Conservation (phyloP, 75 land plant species). For the Gnetum montanum region DNA sequence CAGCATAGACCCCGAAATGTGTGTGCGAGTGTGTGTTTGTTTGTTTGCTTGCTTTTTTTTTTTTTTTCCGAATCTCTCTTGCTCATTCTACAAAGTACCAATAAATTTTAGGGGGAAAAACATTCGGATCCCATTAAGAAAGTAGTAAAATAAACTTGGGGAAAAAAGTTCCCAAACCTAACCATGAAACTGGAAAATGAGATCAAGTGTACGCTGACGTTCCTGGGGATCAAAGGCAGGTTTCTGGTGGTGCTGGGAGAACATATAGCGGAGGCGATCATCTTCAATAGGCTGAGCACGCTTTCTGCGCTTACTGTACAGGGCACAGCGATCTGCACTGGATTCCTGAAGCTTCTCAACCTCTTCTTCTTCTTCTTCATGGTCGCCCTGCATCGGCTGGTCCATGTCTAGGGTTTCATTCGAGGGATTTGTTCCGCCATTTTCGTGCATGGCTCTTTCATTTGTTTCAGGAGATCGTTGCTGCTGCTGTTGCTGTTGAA, state of each 20-base stretch:
- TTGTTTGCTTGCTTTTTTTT: too few relatives aligned
- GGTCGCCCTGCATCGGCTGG: constrained; percentile 1
- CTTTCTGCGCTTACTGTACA: constrained; percentile 1
- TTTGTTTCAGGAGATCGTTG: not conserved
- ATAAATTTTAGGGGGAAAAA: too few relatives aligned
- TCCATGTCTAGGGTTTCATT: not conserved
- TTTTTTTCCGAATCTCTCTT: too few relatives aligned
- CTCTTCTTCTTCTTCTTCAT: not conserved
- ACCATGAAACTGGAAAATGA: constrained; percentile 9
- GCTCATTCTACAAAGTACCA: too few relatives aligned
- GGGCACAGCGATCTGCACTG: not conserved
- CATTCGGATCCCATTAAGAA: too few relatives aligned
- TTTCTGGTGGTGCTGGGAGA: not conserved
- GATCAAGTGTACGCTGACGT: constrained; percentile 1
- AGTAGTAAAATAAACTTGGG: too few relatives aligned
- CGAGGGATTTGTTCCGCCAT: too few relatives aligned
- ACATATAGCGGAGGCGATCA: not conserved
- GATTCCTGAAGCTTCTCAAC: constrained; percentile 5
- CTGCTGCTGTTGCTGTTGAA: not conserved
- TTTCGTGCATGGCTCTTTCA: not conserved
- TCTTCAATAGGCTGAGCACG: not conserved
- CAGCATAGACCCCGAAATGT: too few relatives aligned
- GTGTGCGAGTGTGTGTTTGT: too few relatives aligned
- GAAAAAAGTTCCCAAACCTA: too few relatives aligned
- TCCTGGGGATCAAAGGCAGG: constrained; percentile 4